These are phyloP conservation scores for Backusella westeae DNA, from an alignment of 192 early-diverging fungal genomes.

Conservation along the genomic window DNA sequence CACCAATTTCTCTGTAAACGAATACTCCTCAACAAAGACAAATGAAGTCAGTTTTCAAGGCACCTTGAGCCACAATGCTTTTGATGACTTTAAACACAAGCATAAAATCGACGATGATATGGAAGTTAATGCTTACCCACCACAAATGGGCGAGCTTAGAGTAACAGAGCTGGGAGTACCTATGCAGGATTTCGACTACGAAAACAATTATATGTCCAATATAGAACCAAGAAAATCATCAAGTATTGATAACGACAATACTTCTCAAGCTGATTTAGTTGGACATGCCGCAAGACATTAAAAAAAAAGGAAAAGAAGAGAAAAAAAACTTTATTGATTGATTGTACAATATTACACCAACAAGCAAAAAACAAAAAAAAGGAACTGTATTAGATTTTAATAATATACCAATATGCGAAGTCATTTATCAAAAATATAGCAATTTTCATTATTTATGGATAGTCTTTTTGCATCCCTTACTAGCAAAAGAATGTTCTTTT, in stretches of 20 bases:
- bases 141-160: neutral
- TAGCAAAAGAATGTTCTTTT: neutral
- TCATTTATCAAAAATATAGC: neutral
- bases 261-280: neutral
- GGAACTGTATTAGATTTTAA: neutral
- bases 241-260: neutral
- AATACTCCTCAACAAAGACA: neutral
- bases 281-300: neutral
- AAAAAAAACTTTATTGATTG: neutral
- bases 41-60: conserved; percentile 10
- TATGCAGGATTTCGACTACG: neutral
- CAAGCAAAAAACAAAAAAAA: neutral
- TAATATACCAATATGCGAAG: neutral
- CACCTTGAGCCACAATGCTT: conserved; percentile 20
- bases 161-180: neutral
- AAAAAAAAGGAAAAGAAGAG: neutral
- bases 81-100: conserved; percentile 14
- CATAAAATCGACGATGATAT: neutral
- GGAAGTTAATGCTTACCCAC: neutral
- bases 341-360: neutral
- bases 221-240: neutral
- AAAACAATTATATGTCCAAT: neutral
- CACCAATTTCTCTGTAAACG: neutral
- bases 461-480: neutral
- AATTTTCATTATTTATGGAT: neutral